phyloP scores from a whole-genome alignment of 2,329 filamentous ascomycete genomes.

The Pseudogymnoascus sp. region DNA sequence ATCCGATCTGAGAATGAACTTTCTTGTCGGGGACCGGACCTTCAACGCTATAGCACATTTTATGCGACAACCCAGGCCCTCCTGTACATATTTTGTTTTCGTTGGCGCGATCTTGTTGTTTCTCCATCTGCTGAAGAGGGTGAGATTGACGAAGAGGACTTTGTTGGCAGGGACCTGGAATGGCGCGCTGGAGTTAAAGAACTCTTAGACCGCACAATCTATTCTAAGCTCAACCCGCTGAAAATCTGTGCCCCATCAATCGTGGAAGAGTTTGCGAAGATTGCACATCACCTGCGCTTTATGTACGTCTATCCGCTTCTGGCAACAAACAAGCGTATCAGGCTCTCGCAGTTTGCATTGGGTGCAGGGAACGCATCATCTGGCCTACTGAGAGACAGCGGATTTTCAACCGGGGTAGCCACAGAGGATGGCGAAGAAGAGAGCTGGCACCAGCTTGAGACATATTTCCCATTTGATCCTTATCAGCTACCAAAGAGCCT shows the following conservation, averaged over 20 bases:
- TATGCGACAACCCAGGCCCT: slow-evolving; percentile 62
- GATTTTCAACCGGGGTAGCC: slow-evolving; percentile 42
- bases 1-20: slow-evolving; percentile 66
- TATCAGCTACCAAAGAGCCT: slow-evolving; percentile 84
- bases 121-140: slow-evolving; percentile 50
- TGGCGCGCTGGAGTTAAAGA: slow-evolving; percentile 72
- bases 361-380: slow-evolving; percentile 33
- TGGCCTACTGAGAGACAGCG: slow-evolving; percentile 45
- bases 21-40: slow-evolving; percentile 72
- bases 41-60: slow-evolving; percentile 58
- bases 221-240: slow-evolving; percentile 84
- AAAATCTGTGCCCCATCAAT: slow-evolving; percentile 90
- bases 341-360: slow-evolving; percentile 62
- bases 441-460: slow-evolving; percentile 75
- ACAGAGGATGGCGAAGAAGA: slow-evolving; percentile 46
- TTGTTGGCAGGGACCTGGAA: slow-evolving; percentile 60
- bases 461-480: slow-evolving; percentile 96
- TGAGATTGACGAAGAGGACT: slow-evolving; percentile 55
- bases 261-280: slow-evolving; percentile 81
- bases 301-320: slow-evolving; percentile 84
- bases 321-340: slow-evolving; percentile 84
- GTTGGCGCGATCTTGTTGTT: slow-evolving; percentile 81
- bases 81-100: slow-evolving; percentile 81
- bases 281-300: slow-evolving; percentile 77
- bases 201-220: slow-evolving; percentile 67